Conservation (phyloP, 257 asterid species). For the Orobanche coerulescens region DNA sequence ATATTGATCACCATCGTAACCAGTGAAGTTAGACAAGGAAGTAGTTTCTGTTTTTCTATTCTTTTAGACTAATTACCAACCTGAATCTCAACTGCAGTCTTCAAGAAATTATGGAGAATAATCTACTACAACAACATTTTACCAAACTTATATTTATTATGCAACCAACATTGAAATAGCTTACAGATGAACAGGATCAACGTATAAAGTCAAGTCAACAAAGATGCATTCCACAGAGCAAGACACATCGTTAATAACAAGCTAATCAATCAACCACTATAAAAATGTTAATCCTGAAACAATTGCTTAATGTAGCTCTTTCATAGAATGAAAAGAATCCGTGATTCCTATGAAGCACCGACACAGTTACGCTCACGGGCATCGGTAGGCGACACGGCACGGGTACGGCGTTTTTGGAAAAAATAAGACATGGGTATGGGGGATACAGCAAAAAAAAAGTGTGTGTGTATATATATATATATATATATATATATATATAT, state of each 20-base stretch:
- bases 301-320: background rate
- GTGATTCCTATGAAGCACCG: too few relatives aligned
- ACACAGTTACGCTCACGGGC: too few relatives aligned
- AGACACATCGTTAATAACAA: background rate
- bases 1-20: conserved; percentile 11
- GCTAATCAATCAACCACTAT: conserved; percentile 6
- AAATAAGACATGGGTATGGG: too few relatives aligned
- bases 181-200: background rate
- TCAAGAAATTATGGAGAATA: background rate
- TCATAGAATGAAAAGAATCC: background rate
- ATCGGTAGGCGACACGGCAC: too few relatives aligned
- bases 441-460: too few relatives aligned
- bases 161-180: background rate
- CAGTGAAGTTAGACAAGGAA: background rate
- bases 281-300: background rate
- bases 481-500: too few relatives aligned
- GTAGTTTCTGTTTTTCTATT: background rate
- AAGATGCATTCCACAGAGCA: background rate
- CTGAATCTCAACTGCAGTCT: conserved; percentile 9
- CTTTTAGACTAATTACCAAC: conserved; percentile 4
- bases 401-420: too few relatives aligned
- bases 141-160: background rate
- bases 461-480: too few relatives aligned
- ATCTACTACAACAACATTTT: background rate
- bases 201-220: background rate